Evolutionary conservation across 2,329 filamentous ascomycete genomes (phyloP), one percentile per base, ranked within the genome.

Genomic region (Magnaporthales sp.): DNA sequence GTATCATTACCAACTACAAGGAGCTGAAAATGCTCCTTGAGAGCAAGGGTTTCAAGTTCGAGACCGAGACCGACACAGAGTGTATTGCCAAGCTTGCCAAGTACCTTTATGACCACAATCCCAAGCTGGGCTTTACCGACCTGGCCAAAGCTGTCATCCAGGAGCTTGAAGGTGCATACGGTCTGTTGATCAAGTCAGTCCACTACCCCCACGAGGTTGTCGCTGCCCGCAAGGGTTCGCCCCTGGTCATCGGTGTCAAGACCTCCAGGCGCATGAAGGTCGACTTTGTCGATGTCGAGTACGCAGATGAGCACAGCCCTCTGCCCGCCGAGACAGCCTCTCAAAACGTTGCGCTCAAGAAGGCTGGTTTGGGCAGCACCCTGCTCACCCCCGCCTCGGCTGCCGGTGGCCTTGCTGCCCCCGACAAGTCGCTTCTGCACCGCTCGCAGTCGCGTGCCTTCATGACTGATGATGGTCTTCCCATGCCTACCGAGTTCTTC

Each of bases 1-100:
- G 95, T 77, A 99, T 99, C 86, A 99, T 99, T 81, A 99, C 95
- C 84, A 99, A 99, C 87, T 99, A 99, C 88, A 99, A 99, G 86
- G 95, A 99, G 83, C 84, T 99, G 75, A 97, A 94, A 88, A 92
- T 91, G 70, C 89, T 99, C 70, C 86, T 99, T 73, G 87, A 90
- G 81, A 86, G 86, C 84, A 99, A 98, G 87, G 95, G 95, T 77
- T 96, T 97, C 89, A 91, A 89, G 76, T 99, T 99, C 78, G 95
- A 99, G 89, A 99, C 95, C 65, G 94, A 99, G 81, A 99, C 95
- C 72, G 95, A 99, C 77, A 99, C 95, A 66, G 95, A 99, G 83
- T 97, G 94, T 80, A 99, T 99, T 80, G 95, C 95, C 72, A 99
- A 98, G 86, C 89, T 99, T 72, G 91, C 93, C 80, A 98, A 98